Evolutionary conservation across 73 alveolate genomes (phyloP), one percentile per base, ranked within the genome.

Genomic region (Paramecium caudatum): DNA sequence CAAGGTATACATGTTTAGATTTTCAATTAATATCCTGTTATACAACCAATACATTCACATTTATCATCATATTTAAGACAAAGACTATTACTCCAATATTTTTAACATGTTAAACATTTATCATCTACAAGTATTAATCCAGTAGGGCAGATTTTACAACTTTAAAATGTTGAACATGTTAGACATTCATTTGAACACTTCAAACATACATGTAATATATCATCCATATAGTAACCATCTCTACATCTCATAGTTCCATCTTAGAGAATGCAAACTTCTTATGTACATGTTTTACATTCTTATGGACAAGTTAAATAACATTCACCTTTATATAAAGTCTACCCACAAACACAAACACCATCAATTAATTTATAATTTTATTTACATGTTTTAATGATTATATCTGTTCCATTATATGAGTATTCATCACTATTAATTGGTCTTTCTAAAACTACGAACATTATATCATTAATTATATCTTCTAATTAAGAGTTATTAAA

Each of bases 381-480:
- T 8, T 55, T 25, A 19, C 78, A 55, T 55, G 9, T 4, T 4
- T 5, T 0, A 9, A 55, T 55, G 7, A 21, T 8, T 25, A 55
- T 3, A 25, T 9, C 5, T 17, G 6, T 10, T 21, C 78, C 78
- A 55, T 55, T 21, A 21, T 3, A 55, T 10, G 2, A 55, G 21
- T 55, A 55, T 25, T 55, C 78, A 9, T 25, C 23, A 55, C 78
- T 55, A 21, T 55, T 55, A 8, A 9, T 25, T 55, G 78, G 78
- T 55, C 43, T 55, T 8, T 23, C 5, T 2, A 55, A 55, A 25
- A 8, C 9, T 2, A 55, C 30, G 5, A 25, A 55, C 19, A 55
- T 25, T 55, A 55, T 55, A 55, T 55, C 78, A 21, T 21, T 4
- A 1, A 55, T 23, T 55, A 55, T 55, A 3, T 17, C n/a, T 1